These are phyloP conservation scores for Tetradesmus lagerheimii DNA, from an alignment of 139 green algal genomes.

Conservation along the genomic window DNA sequence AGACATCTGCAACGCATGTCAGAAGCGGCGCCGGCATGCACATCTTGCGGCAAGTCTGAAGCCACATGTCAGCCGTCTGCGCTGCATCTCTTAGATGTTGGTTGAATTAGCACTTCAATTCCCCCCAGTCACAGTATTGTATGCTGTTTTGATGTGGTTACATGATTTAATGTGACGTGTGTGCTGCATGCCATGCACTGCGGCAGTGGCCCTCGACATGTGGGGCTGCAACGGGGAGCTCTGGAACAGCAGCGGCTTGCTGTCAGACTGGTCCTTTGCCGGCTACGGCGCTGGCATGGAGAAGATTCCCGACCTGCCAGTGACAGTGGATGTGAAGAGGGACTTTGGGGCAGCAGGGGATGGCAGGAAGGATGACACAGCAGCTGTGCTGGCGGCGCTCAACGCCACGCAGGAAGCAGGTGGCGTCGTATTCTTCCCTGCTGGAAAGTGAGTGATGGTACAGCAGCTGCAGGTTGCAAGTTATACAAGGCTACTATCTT, in stretches of 20 bases:
- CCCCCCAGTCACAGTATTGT: too few relatives aligned
- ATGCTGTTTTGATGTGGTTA: too few relatives aligned
- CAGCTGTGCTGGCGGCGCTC: constrained; percentile 8
- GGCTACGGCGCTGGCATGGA: constrained; percentile 16
- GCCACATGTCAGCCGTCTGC: too few relatives aligned
- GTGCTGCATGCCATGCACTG: too few relatives aligned
- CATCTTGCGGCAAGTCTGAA: too few relatives aligned
- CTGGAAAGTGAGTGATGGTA: background rate
- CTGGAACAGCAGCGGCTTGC: background rate
- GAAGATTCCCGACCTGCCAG: background rate
- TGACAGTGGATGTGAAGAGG: background rate
- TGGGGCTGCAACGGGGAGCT: constrained; percentile 22
- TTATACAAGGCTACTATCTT: too few relatives aligned
- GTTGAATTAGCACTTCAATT: too few relatives aligned
- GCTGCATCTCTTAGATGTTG: too few relatives aligned
- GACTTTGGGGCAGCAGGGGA: constrained; percentile 10
- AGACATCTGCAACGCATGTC: too few relatives aligned
- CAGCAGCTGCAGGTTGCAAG: background rate
- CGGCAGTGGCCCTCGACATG: background rate
- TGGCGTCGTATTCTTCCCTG: constrained; percentile 18
- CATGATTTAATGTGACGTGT: too few relatives aligned
- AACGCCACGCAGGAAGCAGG: background rate
- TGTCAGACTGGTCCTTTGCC: constrained; percentile 26
- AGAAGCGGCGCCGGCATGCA: too few relatives aligned
- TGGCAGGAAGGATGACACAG: constrained; percentile 6